Evolutionary conservation across 2,329 filamentous ascomycete species (phyloP).

Genomic region (Aureobasidium pullulans): DNA sequence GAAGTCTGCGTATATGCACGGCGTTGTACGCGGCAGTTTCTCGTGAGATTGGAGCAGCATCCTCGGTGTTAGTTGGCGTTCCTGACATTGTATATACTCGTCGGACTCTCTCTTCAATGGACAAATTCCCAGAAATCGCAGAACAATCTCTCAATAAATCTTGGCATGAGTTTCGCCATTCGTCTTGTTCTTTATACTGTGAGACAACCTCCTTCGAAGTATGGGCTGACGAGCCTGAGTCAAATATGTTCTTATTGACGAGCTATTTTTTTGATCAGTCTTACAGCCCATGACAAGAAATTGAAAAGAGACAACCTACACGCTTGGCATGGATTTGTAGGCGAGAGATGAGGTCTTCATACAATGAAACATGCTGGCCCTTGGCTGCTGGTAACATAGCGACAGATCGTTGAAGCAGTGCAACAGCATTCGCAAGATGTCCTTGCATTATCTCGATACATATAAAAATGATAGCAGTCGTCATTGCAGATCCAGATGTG

Average conservation of each 20-base stretch:
- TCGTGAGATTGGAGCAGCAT: background rate
- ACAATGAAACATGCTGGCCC: background rate
- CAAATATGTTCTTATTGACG: background rate
- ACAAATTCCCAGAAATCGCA: background rate
- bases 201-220: background rate
- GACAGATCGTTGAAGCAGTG: background rate
- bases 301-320: background rate
- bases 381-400: background rate
- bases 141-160: background rate
- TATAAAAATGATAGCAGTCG: background rate
- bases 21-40: background rate
- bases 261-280: background rate
- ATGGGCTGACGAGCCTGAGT: background rate
- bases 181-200: background rate
- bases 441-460: slow-evolving; percentile 4
- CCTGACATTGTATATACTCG: background rate
- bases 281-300: too few relatives aligned
- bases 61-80: background rate
- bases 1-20: background rate
- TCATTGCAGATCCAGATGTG: background rate
- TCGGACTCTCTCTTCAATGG: background rate
- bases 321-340: background rate
- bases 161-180: background rate
- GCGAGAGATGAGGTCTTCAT: background rate
- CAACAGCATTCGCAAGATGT: slow-evolving; percentile 1